Conservation (phyloP, 495 filamentous ascomycete genomes). For the Pseudotulostoma volvatum region DNA sequence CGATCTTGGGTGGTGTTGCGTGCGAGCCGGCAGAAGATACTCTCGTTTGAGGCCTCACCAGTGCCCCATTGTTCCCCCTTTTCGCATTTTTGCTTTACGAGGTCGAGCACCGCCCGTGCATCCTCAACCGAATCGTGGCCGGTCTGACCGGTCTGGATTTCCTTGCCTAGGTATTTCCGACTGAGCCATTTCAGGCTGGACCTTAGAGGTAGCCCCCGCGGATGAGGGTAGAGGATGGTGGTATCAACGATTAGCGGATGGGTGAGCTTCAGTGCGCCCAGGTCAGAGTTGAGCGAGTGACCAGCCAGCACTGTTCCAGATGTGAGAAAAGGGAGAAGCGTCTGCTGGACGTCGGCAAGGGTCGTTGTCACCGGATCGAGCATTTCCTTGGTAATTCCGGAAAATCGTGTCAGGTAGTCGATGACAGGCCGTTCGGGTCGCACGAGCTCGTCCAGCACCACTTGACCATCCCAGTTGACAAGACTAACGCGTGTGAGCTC, state of each 20-base stretch:
- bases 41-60: constrained; percentile 55
- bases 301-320: constrained; percentile 70
- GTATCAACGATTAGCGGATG: constrained; percentile 93
- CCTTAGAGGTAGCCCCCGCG: constrained; percentile 54
- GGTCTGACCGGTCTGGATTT: constrained; percentile 64
- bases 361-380: constrained; percentile 70
- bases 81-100: constrained; percentile 89
- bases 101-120: constrained; percentile 73
- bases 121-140: constrained; percentile 93
- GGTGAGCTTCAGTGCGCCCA: constrained; percentile 64
- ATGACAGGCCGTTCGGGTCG: constrained; percentile 72
- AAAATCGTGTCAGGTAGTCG: constrained; percentile 78
- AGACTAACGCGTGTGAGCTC: constrained; percentile 81
- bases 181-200: constrained; percentile 70
- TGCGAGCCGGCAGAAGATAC: constrained; percentile 69
- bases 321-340: constrained; percentile 54
- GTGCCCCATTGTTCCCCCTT: constrained; percentile 73
- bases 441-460: constrained; percentile 76
- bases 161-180: constrained; percentile 60
- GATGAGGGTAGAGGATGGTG: constrained; percentile 67
- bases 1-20: constrained; percentile 41
- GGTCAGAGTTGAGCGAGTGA: constrained; percentile 82
- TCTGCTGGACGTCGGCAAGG: constrained; percentile 64
- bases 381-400: constrained; percentile 76
- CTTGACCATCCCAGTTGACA: constrained; percentile 67